These are phyloP conservation scores for Inga leiocalycina DNA, from an alignment of 306 rosid genomes.

Conservation along the genomic window DNA sequence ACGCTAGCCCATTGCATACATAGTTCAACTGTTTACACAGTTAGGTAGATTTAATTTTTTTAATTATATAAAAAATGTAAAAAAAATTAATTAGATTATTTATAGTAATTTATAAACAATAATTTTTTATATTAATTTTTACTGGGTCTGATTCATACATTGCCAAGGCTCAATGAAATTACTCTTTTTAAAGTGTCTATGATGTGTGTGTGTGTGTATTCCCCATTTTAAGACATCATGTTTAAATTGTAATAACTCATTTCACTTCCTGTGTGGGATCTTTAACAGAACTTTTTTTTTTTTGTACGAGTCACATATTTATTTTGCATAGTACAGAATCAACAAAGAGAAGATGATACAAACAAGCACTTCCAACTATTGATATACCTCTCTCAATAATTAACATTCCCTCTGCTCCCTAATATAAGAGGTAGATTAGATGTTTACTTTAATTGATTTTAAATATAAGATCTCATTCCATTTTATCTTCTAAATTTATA, in stretches of 20 bases:
- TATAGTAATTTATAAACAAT: not conserved
- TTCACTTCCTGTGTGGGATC: too few species aligned
- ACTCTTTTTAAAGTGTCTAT: not conserved
- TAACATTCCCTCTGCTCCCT: too few species aligned
- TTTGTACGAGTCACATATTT: not conserved
- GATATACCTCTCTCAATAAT: too few species aligned
- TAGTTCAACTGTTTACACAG: not conserved
- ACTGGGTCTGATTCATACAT: not conserved
- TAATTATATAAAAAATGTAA: not conserved
- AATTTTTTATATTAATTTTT: not conserved
- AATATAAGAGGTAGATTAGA: too few species aligned
- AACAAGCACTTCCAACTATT: too few species aligned
- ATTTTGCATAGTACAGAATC: too few species aligned
- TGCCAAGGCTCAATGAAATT: not conserved
- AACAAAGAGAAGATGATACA: too few species aligned
- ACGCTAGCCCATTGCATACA: not conserved
- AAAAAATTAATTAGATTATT: not conserved
- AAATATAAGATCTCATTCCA: too few species aligned
- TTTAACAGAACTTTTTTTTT: too few species aligned
- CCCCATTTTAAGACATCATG: not conserved
- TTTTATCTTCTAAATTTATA: too few species aligned
- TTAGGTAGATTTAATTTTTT: not conserved
- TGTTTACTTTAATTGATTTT: too few species aligned
- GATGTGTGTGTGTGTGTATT: too few species aligned
- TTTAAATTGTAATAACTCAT: not conserved